Evolutionary conservation across 805 yeast genomes (phyloP).

Genomic region (Kazachstania viticola): DNA sequence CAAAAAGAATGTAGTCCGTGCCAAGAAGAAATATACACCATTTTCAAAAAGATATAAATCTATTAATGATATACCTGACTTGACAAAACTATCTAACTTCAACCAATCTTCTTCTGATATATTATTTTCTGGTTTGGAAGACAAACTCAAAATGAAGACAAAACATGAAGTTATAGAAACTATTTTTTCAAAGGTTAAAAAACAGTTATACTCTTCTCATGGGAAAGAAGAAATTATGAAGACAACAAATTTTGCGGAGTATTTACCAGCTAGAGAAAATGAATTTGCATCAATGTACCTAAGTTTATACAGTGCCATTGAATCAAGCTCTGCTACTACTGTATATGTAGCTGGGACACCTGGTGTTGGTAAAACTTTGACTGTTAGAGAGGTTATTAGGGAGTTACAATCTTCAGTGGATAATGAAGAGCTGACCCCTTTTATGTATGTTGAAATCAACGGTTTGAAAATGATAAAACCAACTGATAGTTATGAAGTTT

Average conservation of each 20-base stretch:
- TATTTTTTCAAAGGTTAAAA: slow-evolving; percentile 25
- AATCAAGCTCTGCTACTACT: slow-evolving; percentile 65
- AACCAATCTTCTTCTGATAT: slow-evolving; percentile 13
- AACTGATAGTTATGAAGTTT: slow-evolving; percentile 63
- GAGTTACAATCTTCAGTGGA: slow-evolving; percentile 40
- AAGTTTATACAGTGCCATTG: slow-evolving; percentile 60
- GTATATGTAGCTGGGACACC: slow-evolving; percentile 93
- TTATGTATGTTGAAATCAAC: slow-evolving; percentile 77
- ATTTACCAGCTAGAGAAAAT: slow-evolving; percentile 77
- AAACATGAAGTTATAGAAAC: slow-evolving; percentile 27
- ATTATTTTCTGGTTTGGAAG: slow-evolving; percentile 17
- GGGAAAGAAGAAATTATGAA: slow-evolving; percentile 31
- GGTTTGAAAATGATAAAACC: slow-evolving; percentile 81
- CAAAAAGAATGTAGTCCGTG: slow-evolving; percentile 23
- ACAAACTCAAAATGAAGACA: slow-evolving; percentile 29
- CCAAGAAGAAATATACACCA: slow-evolving; percentile 23
- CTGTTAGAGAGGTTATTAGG: slow-evolving; percentile 73
- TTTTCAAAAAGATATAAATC: slow-evolving; percentile 18
- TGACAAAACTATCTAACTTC: slow-evolving; percentile 20
- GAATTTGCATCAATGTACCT: slow-evolving; percentile 64
- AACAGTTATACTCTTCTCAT: slow-evolving; percentile 32
- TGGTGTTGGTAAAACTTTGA: slow-evolving; percentile 95
- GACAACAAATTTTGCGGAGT: slow-evolving; percentile 28
- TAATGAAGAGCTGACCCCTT: slow-evolving; percentile 34
- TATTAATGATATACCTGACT: slow-evolving; percentile 21